These are phyloP conservation scores for Ascochyta koolunga DNA, from an alignment of 2,329 filamentous ascomycete genomes.

Conservation along the genomic window DNA sequence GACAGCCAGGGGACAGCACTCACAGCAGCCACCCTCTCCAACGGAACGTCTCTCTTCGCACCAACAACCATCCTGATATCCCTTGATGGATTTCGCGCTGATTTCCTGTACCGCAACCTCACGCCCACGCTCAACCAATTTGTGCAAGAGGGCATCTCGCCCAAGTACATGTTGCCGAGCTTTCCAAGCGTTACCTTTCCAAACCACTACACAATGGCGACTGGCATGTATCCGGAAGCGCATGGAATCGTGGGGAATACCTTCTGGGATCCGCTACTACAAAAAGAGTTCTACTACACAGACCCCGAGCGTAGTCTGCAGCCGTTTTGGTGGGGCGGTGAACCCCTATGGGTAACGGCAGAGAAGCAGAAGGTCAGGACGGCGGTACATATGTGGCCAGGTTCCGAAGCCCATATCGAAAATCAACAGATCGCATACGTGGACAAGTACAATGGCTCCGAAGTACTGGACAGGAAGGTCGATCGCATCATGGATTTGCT, in stretches of 20 bases:
- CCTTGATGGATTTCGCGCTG: slow-evolving; percentile 92
- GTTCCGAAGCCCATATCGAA: slow-evolving; percentile 84
- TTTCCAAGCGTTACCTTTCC: slow-evolving; percentile 98
- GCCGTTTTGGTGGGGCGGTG: slow-evolving; percentile 91
- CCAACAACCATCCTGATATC: slow-evolving; percentile 94
- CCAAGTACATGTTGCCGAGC: slow-evolving; percentile 88
- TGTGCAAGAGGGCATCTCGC: slow-evolving; percentile 82
- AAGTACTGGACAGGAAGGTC: slow-evolving; percentile 76
- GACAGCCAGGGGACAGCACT: slow-evolving; percentile 23
- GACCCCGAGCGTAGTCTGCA: slow-evolving; percentile 76
- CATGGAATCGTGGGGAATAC: slow-evolving; percentile 93
- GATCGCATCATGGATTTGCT: slow-evolving; percentile 79
- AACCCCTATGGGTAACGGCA: slow-evolving; percentile 92
- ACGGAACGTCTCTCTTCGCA: slow-evolving; percentile 86
- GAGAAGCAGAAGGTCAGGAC: slow-evolving; percentile 79
- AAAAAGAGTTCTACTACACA: slow-evolving; percentile 88
- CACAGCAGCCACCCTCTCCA: slow-evolving; percentile 58
- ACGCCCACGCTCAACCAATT: slow-evolving; percentile 83
- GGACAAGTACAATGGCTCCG: slow-evolving; percentile 82
- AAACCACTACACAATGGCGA: slow-evolving; percentile 90
- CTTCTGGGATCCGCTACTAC: slow-evolving; percentile 83
- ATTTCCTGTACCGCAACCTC: slow-evolving; percentile 82
- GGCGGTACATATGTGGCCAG: slow-evolving; percentile 98
- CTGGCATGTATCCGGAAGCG: slow-evolving; percentile 88
- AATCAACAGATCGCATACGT: slow-evolving; percentile 77